Evolutionary conservation across 2,329 filamentous ascomycete genomes (phyloP), one percentile per base, ranked within the genome.

Genomic region (Arachnopeziza araneosa): DNA sequence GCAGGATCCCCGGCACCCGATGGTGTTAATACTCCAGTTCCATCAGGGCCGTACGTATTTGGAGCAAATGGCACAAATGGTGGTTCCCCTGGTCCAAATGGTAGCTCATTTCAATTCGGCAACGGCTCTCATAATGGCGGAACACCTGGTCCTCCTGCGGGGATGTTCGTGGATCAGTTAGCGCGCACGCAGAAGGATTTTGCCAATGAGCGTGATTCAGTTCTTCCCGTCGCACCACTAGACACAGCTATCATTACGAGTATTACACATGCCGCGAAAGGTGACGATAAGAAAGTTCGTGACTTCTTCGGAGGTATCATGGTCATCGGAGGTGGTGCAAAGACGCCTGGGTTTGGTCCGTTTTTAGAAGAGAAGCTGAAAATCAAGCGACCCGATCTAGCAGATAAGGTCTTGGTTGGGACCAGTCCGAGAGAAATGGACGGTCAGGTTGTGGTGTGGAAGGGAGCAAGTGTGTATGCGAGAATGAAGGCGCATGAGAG

Each of bases 371-470:
- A 93, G 70, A 84, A 86, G 68, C 81, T 98, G 55, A 87, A 91
- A 69, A 80, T 82, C 63, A 80, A 87, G 55, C 76, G 83, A 51
- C 83, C 83, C 3, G 85, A 87, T 65, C 74, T 88, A 52, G 75
- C 75, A 22, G 85, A 87, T 32, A 78, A 80, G 61, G 85, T 87
- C 63, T 75, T 86, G 24, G 84, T 87, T 56, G 85, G 83, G 63
- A 79, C 81, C 62, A 95, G 81, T 81, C 95, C 95, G 0, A 82
- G 93, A 69, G 95, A 99, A 69, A 88, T 99, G 78, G 95, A 99
- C 75, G 91, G 95, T 62, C 92, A 97, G 75, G 93, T 98, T n/a
- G 89, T 98, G 57, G 87, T 88, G 9, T 99, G 95, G 95, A 99
- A 99, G 81, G 95, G 95, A 3, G 95, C 91, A 0, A 96, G 92